These are phyloP conservation scores for Phytophthora pistaciae DNA, from an alignment of 352 stramenopile genomes.

Conservation along the genomic window DNA sequence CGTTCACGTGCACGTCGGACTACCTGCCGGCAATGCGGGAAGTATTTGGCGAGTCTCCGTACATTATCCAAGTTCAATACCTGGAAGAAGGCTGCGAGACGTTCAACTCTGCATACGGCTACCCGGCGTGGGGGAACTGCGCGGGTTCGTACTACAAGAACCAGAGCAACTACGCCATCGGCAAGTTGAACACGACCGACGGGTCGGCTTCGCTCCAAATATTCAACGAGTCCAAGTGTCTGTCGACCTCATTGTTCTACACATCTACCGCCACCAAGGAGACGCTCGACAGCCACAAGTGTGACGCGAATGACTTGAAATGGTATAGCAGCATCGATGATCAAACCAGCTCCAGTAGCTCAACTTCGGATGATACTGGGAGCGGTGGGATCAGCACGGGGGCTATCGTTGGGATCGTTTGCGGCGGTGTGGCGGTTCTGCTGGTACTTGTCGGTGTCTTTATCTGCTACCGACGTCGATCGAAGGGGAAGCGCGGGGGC, in stretches of 20 bases:
- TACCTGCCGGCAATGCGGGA: neutral
- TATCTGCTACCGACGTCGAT: too few species aligned
- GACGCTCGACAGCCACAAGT: slow-evolving; percentile 14
- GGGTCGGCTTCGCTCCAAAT: slow-evolving; percentile 23
- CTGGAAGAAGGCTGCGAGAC: slow-evolving; percentile 7
- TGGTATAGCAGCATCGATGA: slow-evolving; percentile 34
- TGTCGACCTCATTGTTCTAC: slow-evolving; percentile 11
- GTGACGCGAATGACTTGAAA: slow-evolving; percentile 15
- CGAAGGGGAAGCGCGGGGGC: too few species aligned
- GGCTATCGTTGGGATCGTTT: slow-evolving; percentile 12
- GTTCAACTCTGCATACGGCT: slow-evolving; percentile 2
- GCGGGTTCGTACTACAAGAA: slow-evolving; percentile 20
- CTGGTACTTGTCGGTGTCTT: slow-evolving; percentile 2
- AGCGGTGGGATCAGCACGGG: neutral
- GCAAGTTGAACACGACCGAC: slow-evolving; percentile 17
- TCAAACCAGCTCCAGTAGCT: neutral
- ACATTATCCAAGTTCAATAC: slow-evolving; percentile 17
- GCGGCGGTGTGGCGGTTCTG: slow-evolving; percentile 1
- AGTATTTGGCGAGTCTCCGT: slow-evolving; percentile 14
- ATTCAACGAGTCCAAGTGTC: slow-evolving; percentile 8
- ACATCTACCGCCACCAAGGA: neutral
- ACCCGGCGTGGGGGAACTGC: slow-evolving; percentile 14
- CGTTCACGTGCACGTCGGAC: neutral
- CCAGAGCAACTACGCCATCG: slow-evolving; percentile 24
- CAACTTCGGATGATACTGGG: neutral